Evolutionary conservation across 2,329 filamentous ascomycete genomes (phyloP), one percentile per base, ranked within the genome.

Genomic region (Pleomassaria siparia): DNA sequence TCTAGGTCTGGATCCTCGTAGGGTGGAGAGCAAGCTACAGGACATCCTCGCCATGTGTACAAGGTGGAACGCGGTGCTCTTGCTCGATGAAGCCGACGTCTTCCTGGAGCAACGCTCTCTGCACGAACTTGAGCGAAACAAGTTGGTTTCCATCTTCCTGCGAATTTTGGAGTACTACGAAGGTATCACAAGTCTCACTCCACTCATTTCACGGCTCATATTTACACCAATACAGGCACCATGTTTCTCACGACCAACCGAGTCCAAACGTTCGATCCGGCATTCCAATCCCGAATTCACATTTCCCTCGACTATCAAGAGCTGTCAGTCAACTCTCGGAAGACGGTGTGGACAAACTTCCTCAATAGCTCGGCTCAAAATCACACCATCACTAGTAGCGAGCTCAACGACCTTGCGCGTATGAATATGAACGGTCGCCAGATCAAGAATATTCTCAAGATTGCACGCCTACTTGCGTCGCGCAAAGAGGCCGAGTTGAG

Each of bases 21-120:
- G 60, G 0, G 72, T 81, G 4, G 77, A 81, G 51, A 50, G 56
- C 0, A 71, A 69, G 20, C 69, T 81, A 7, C 69, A 74, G 30
- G 64, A 72, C 29, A 73, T 80, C 15, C 63, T 79, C 1, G 72
- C 74, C 35, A 76, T 80, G 69, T 71, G 72, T 49, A 73, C 72
- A 0, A 72, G 70, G 40, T 80, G 77, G 77, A 74, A 76, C 25
- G 73, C 75, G 11, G 70, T 81, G 9, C 63, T 80, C 0, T 67
- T 80, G 0, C 66, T 80, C 1, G 78, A 80, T 55, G 77, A 80
- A 53, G 77, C 75, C 11, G 75, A 77, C 28, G 59, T 66, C 1
- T 65, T 64, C 40, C 44, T 65, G 10, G 60, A 64, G 50, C 49
- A 60, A 30, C 54, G 60, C 4, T 60, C 56, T 4, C 43, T 59